Percentiles rank a stretch among this genome's conserved stretches.
These are phyloP conservation scores for Leccinum boreale DNA, from an alignment of 768 basidiomycete species.

Conservation along the genomic window DNA sequence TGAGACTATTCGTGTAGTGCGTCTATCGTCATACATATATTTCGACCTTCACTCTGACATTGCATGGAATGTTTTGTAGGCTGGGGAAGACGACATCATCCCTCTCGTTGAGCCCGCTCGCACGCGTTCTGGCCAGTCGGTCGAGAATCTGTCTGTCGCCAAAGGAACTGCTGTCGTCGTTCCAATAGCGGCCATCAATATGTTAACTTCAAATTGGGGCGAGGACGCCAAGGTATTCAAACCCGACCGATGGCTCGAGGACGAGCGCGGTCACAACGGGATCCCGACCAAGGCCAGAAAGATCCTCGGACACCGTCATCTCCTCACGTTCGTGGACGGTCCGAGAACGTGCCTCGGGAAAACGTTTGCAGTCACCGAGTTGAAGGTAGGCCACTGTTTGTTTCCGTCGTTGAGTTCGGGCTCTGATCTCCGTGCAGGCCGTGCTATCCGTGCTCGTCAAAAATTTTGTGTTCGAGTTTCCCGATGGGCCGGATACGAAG, in stretches of 20 bases:
- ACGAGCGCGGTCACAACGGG: neutral
- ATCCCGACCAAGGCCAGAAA: neutral
- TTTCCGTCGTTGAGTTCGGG: neutral
- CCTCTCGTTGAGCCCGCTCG: neutral
- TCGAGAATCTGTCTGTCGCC: neutral
- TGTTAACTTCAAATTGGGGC: neutral
- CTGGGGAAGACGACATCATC: neutral
- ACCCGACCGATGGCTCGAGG: neutral
- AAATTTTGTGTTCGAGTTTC: no score
- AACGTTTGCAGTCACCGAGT: neutral
- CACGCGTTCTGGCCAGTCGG: neutral
- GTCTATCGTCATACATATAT: neutral
- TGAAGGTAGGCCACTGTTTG: neutral
- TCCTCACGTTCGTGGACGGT: neutral
- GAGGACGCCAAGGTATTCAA: neutral
- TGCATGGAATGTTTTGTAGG: neutral
- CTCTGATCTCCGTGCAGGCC: neutral
- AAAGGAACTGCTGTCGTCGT: neutral
- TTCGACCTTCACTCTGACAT: neutral
- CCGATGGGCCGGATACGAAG: no score
- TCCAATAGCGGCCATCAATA: neutral
- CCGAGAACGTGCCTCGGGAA: neutral
- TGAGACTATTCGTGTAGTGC: neutral
- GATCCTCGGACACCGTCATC: neutral
- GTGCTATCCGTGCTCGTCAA: no score